Percentiles rank a stretch among this genome's conserved stretches.
phyloP scores from a whole-genome alignment of 2,329 filamentous ascomycete species.

The Trichoderma simmonsii region DNA sequence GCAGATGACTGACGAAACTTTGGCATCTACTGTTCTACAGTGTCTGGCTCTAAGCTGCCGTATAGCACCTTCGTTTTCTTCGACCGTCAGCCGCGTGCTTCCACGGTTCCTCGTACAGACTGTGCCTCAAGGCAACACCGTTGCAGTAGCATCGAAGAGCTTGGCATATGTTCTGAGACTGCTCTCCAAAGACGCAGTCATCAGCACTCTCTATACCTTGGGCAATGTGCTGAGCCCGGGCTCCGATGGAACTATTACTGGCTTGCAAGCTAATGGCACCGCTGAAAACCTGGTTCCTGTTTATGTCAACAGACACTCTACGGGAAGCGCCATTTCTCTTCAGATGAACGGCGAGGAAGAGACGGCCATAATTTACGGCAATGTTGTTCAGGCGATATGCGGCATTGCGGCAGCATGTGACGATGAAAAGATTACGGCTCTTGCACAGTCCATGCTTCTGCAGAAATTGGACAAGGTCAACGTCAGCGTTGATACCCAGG shows the following conservation, averaged over 20 bases:
- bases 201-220: conserved; percentile 93
- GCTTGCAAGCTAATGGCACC: conserved; percentile 48
- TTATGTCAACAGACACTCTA: conserved; percentile 56
- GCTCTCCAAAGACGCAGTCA: conserved; percentile 87
- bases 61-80: conserved; percentile 68
- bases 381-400: conserved; percentile 93
- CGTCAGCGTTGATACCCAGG: conserved; percentile 73
- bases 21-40: conserved; percentile 77
- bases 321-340: conserved; percentile 77
- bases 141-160: conserved; percentile 76
- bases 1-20: conserved; percentile 75
- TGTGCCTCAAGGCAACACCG: conserved; percentile 64
- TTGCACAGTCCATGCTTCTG: conserved; percentile 93
- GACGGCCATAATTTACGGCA: conserved; percentile 70
- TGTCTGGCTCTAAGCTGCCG: conserved; percentile 79
- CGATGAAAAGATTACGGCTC: conserved; percentile 87
- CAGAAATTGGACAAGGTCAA: conserved; percentile 91
- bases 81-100: conserved; percentile 72
- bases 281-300: conserved; percentile 40
- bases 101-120: conserved; percentile 87
- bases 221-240: conserved; percentile 88
- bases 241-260: conserved; percentile 51
- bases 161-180: conserved; percentile 77
- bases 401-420: conserved; percentile 78
- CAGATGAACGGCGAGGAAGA: conserved; percentile 75